phyloP scores from a whole-genome alignment of 495 filamentous ascomycete species.

The Paragyromitra xinjiangensis region DNA sequence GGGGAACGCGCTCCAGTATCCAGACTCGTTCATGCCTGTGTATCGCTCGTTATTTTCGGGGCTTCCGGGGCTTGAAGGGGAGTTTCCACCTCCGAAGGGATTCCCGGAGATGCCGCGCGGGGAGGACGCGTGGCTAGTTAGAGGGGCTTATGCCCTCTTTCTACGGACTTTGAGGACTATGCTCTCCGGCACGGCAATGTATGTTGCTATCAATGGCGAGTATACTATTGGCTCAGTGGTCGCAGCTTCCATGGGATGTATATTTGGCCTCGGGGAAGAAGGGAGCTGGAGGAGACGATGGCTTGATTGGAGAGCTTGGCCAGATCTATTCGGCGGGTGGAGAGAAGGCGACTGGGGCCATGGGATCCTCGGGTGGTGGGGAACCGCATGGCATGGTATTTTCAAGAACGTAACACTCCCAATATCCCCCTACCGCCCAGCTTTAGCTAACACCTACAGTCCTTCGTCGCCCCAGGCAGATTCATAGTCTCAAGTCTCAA shows the following conservation, averaged over 20 bases:
- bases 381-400: constrained; percentile 44
- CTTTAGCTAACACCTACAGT: constrained; percentile 2
- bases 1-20: constrained; percentile 22
- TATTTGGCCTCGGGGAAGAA: constrained; percentile 35
- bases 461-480: constrained; percentile 28
- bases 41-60: constrained; percentile 16
- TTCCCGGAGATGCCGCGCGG: constrained; percentile 31
- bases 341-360: constrained; percentile 40
- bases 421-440: background rate
- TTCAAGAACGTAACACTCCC: constrained; percentile 39
- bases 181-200: constrained; percentile 42
- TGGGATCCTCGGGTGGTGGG: constrained; percentile 47
- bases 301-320: constrained; percentile 41
- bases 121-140: constrained; percentile 15
- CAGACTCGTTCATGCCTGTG: background rate
- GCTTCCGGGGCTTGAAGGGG: background rate
- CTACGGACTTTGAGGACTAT: constrained; percentile 16
- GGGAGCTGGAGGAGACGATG: constrained; percentile 39
- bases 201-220: constrained; percentile 30
- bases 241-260: constrained; percentile 25
- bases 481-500: constrained; percentile 12
- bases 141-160: constrained; percentile 22
- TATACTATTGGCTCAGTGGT: constrained; percentile 34
- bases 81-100: constrained; percentile 29
- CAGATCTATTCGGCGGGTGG: constrained; percentile 45